Evolutionary conservation across 2,329 filamentous ascomycete species (phyloP).

Genomic region (Bipolaris gigantea): DNA sequence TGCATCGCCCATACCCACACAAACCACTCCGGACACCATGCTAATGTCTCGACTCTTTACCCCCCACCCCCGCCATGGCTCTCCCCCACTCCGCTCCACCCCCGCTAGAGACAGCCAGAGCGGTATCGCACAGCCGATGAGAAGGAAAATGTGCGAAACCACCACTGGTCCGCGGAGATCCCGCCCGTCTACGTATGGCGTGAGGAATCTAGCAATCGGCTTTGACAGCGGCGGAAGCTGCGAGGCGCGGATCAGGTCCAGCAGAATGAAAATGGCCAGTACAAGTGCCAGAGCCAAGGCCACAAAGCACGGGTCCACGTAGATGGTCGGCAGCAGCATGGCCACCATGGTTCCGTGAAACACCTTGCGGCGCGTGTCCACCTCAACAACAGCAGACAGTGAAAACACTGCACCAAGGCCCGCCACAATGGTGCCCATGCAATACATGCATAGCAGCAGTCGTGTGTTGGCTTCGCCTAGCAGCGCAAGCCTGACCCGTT

Average conservation of each 20-base stretch:
- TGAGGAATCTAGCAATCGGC: constrained; percentile 81
- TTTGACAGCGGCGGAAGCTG: constrained; percentile 88
- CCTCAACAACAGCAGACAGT: constrained; percentile 77
- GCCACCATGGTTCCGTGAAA: constrained; percentile 98
- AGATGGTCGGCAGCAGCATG: constrained; percentile 88
- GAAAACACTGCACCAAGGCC: constrained; percentile 76
- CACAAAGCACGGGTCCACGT: constrained; percentile 81
- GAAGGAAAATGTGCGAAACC: constrained; percentile 91
- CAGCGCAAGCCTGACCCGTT: constrained; percentile 63
- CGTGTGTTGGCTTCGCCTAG: constrained; percentile 80
- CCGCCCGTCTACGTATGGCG: constrained; percentile 90
- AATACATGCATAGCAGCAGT: constrained; percentile 76
- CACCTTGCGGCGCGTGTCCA: constrained; percentile 93
- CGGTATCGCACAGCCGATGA: constrained; percentile 93
- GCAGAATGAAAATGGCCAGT: constrained; percentile 80
- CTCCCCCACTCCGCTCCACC: constrained; percentile 59
- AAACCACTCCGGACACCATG: constrained; percentile 91
- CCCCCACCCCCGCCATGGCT: constrained; percentile 72
- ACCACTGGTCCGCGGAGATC: constrained; percentile 93
- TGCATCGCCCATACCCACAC: constrained; percentile 92
- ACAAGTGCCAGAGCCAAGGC: constrained; percentile 78
- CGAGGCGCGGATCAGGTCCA: constrained; percentile 86
- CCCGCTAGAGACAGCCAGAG: constrained; percentile 85
- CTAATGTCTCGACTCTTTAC: constrained; percentile 71
- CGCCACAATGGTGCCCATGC: constrained; percentile 65